A percentile compares a stretch with the other conserved stretches of the same genome.
Conservation (phyloP, 768 basidiomycete genomes). For the Clitopilus hobsonii region DNA sequence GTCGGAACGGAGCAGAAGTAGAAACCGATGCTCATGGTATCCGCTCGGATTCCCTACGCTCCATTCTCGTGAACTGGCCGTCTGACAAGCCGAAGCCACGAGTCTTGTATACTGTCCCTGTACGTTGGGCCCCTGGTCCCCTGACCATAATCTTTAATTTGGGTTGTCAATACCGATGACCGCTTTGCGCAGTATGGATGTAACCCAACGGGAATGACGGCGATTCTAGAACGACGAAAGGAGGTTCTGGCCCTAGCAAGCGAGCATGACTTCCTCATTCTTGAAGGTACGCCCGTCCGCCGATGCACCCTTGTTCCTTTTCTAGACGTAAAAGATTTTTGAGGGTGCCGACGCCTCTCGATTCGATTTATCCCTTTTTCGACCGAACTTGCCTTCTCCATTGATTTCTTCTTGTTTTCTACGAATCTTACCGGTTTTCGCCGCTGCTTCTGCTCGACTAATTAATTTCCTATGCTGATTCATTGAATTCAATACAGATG, state of each 20-base stretch:
- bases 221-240: slow-evolving; percentile 59
- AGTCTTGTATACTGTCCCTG: slow-evolving; percentile 74
- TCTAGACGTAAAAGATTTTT: no score
- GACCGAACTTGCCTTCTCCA: no score
- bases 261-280: slow-evolving; percentile 70
- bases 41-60: slow-evolving; percentile 46
- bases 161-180: no score
- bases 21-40: slow-evolving; percentile 70
- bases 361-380: no score
- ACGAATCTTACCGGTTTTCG: no score
- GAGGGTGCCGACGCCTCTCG: no score
- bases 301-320: not conserved
- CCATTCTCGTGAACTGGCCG: slow-evolving; percentile 69
- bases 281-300: slow-evolving; percentile 63
- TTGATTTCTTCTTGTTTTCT: no score
- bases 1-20: slow-evolving; percentile 42
- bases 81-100: slow-evolving; percentile 62
- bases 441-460: no score
- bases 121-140: slow-evolving; percentile 16
- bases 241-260: slow-evolving; percentile 64
- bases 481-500: slow-evolving; percentile 57
- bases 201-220: slow-evolving; percentile 80
- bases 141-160: not conserved
- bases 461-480: no score
- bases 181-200: slow-evolving; percentile 70